Percentiles rank a stretch among this genome's conserved stretches.
phyloP scores from a whole-genome alignment of 352 stramenopile species.

The Pythium folliculosum region DNA sequence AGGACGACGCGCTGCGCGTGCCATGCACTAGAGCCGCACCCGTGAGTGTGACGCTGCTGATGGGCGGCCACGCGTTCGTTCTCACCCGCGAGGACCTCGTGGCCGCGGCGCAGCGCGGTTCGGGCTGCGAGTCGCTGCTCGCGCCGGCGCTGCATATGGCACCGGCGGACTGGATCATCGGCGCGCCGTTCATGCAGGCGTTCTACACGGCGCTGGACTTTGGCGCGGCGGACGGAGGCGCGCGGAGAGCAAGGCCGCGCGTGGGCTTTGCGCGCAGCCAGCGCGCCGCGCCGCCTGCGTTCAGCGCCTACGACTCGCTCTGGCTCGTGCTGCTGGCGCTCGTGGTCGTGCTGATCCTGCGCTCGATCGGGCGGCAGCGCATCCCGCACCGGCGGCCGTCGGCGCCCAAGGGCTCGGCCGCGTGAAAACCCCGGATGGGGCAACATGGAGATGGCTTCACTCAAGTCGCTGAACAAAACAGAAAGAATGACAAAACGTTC shows the following conservation, averaged over 20 bases:
- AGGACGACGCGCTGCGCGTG: constrained; percentile 3
- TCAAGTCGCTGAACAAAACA: too few species aligned
- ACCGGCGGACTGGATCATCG: constrained; percentile 16
- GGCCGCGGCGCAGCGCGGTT: not conserved
- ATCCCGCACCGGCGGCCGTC: not conserved
- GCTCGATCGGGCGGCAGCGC: constrained; percentile 14
- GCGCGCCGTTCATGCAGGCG: constrained; percentile 22
- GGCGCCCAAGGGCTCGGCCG: too few species aligned
- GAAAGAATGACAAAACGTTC: too few species aligned
- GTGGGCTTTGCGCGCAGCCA: constrained; percentile 22
- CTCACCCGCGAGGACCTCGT: constrained; percentile 13
- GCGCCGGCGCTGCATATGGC: not conserved
- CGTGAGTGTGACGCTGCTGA: constrained; percentile 6
- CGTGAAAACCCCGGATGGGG: too few species aligned
- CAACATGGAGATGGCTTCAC: too few species aligned
- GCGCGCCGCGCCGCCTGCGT: constrained; percentile 2
- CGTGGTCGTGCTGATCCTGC: constrained; percentile 21
- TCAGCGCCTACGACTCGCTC: constrained; percentile 25
- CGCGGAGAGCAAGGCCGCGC: not conserved
- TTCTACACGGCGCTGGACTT: constrained; percentile 27
- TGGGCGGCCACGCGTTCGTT: constrained; percentile 9
- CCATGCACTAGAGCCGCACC: not conserved
- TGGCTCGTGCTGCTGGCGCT: constrained; percentile 20
- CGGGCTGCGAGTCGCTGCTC: constrained; percentile 20
- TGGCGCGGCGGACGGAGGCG: not conserved